Conservation (phyloP, 1,284 basidiomycete genomes). For the Rhodotorula sp. region DNA sequence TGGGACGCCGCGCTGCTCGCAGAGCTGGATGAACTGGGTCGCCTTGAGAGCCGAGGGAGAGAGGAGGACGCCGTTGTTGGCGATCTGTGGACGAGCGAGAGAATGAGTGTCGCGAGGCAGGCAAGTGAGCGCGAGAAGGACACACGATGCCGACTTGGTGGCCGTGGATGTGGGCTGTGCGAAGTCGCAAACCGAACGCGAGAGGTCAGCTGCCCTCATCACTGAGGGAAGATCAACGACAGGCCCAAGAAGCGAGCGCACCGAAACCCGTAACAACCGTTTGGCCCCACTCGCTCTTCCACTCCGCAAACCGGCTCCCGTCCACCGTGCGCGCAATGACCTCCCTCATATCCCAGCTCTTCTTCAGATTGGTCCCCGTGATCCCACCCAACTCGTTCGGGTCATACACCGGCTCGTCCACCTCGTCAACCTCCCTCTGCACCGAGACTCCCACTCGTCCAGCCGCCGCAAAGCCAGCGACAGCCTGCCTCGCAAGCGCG, state of each 20-base stretch:
- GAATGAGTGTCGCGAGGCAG: neutral
- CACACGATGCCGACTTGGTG: constrained; percentile 53
- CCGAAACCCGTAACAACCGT: constrained; percentile 75
- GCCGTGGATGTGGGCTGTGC: constrained; percentile 73
- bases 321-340: constrained; percentile 89
- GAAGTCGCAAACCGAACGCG: too few species aligned
- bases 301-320: constrained; percentile 87
- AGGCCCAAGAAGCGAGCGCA: constrained; percentile 49
- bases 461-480: constrained; percentile 65
- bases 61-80: constrained; percentile 91
- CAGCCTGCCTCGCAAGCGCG: constrained; percentile 73
- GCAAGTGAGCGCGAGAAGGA: neutral
- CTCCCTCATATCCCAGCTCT: constrained; percentile 89
- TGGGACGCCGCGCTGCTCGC: constrained; percentile 85
- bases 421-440: constrained; percentile 14
- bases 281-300: constrained; percentile 73
- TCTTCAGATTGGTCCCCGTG: constrained; percentile 81
- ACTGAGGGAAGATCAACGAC: too few species aligned
- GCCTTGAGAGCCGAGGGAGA: constrained; percentile 90
- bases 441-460: constrained; percentile 39
- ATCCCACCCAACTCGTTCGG: constrained; percentile 82
- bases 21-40: constrained; percentile 91
- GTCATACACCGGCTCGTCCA: constrained; percentile 76
- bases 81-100: constrained; percentile 54
- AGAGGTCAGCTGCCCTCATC: too few species aligned